Conservation (phyloP, 2,329 filamentous ascomycete genomes). For the Phyllosticta paracitricarpa region DNA sequence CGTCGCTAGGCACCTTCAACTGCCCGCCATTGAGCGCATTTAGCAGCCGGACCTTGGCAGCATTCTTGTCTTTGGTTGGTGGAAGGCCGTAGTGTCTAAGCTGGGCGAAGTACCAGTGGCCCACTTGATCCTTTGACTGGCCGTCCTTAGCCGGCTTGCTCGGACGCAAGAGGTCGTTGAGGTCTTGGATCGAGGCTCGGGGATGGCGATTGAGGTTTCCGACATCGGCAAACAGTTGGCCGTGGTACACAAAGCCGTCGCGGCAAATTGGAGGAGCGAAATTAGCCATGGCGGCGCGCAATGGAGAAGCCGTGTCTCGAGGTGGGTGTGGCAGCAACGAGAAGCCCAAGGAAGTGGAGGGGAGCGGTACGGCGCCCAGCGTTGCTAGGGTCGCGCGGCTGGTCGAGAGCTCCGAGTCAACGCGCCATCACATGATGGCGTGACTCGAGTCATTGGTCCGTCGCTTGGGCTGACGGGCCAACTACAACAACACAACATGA, state of each 20-base stretch:
- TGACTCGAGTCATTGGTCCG: not conserved
- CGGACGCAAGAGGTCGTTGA: conserved; percentile 21
- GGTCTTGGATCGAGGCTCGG: conserved; percentile 22
- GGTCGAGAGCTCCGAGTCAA: not conserved
- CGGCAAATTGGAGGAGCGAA: conserved; percentile 21
- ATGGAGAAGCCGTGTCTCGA: not conserved
- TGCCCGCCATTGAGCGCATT: conserved; percentile 43
- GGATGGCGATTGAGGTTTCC: conserved; percentile 23
- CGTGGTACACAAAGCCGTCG: conserved; percentile 22
- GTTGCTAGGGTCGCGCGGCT: not conserved
- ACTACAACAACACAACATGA: no score
- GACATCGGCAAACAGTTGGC: conserved; percentile 21
- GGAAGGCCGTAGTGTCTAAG: conserved; percentile 52
- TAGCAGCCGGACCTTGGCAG: conserved; percentile 49
- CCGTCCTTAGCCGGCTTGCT: conserved; percentile 13
- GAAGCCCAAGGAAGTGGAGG: not conserved
- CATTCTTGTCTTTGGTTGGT: conserved; percentile 47
- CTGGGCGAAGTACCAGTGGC: conserved; percentile 54
- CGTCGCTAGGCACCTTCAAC: conserved; percentile 40
- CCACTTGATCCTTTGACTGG: conserved; percentile 39
- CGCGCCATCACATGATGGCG: not conserved
- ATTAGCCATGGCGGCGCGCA: conserved; percentile 13
- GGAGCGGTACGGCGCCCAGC: not conserved
- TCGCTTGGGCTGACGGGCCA: not conserved
- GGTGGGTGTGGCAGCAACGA: not conserved